phyloP scores from a whole-genome alignment of 805 yeast species.

The Candida boleticola region DNA sequence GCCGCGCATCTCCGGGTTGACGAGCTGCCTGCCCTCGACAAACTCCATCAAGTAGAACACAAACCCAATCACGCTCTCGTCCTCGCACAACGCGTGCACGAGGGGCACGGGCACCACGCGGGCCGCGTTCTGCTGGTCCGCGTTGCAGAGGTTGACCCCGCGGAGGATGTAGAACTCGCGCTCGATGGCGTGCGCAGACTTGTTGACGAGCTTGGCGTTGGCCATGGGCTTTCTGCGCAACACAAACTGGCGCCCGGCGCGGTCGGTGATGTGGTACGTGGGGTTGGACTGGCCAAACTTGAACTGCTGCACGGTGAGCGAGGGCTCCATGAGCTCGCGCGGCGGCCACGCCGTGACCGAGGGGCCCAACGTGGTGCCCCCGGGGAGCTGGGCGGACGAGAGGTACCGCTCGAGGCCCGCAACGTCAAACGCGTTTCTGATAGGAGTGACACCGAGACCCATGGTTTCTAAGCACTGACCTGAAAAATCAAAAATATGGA shows the following conservation, averaged over 20 bases:
- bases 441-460: constrained; percentile 25
- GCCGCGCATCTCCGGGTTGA: constrained; percentile 47
- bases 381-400: constrained; percentile 3
- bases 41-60: constrained; percentile 63
- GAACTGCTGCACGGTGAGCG: constrained; percentile 47
- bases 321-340: constrained; percentile 18
- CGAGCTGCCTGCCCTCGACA: constrained; percentile 55
- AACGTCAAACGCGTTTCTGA: constrained; percentile 33
- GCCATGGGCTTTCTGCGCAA: constrained; percentile 57
- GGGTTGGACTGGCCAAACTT: constrained; percentile 66
- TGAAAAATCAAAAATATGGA: background rate
- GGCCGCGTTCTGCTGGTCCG: constrained; percentile 9
- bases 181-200: constrained; percentile 62
- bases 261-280: constrained; percentile 49
- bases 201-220: constrained; percentile 47
- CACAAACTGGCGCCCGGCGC: constrained; percentile 40
- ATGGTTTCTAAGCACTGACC: too few species aligned
- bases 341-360: constrained; percentile 19
- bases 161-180: constrained; percentile 54
- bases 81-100: constrained; percentile 53
- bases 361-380: constrained; percentile 22
- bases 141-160: constrained; percentile 30
- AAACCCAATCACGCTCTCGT: constrained; percentile 50
- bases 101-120: constrained; percentile 53
- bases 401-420: constrained; percentile 23